These are phyloP conservation scores for Mycosphaerella arachidis DNA, from an alignment of 2,329 filamentous ascomycete species.

Conservation along the genomic window DNA sequence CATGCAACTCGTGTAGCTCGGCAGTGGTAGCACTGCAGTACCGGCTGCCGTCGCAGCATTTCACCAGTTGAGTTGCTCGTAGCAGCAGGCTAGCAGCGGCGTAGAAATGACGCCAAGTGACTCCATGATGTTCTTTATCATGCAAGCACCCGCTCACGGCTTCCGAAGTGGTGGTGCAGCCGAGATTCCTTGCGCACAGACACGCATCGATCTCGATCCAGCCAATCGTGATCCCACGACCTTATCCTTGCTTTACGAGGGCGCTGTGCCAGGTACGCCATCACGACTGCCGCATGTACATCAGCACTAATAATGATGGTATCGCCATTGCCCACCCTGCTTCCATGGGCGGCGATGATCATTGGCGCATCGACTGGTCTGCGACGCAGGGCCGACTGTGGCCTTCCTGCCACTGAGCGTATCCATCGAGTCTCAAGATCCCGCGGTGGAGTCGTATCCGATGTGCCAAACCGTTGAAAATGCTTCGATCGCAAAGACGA, in stretches of 20 bases:
- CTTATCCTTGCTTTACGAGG: background rate
- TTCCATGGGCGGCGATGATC: too few relatives aligned
- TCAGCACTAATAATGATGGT: background rate
- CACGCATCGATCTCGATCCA: background rate
- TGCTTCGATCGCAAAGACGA: background rate
- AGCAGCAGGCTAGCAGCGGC: background rate
- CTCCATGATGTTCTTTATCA: background rate
- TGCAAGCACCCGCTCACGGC: background rate
- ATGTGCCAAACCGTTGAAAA: background rate
- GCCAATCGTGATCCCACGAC: constrained; percentile 2
- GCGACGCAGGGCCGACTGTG: too few relatives aligned
- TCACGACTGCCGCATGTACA: background rate
- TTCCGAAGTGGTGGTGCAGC: background rate
- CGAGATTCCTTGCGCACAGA: constrained; percentile 2
- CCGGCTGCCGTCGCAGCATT: background rate
- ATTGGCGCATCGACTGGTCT: too few relatives aligned
- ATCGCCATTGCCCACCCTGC: too few relatives aligned
- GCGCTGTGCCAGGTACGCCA: background rate
- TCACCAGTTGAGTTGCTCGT: background rate
- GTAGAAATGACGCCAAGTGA: background rate
- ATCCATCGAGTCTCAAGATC: background rate
- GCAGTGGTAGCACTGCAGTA: background rate
- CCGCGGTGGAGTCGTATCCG: background rate
- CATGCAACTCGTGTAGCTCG: background rate
- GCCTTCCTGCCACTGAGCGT: too few relatives aligned